A percentile compares a stretch with the other conserved stretches of the same genome.
These are phyloP conservation scores for Hortaea werneckii DNA, from an alignment of 2,329 filamentous ascomycete species.

Conservation along the genomic window DNA sequence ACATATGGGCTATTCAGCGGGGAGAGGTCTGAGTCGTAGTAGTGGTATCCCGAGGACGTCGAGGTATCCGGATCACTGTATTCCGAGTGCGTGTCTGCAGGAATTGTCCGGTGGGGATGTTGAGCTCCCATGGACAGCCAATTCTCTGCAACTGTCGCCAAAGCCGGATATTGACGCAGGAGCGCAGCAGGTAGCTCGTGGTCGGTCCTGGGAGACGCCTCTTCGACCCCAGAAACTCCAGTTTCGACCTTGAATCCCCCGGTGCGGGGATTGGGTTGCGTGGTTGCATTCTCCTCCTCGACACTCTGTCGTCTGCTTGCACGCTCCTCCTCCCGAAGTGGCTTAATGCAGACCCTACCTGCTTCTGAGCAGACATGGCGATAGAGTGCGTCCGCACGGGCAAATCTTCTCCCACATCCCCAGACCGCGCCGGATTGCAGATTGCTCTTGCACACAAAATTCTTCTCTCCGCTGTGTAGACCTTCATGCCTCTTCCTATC, in stretches of 20 bases:
- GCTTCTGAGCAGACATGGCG: constrained; percentile 82
- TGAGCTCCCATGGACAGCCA: no score
- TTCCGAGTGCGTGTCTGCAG: no score
- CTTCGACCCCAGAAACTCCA: no score
- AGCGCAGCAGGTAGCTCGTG: constrained; percentile 74
- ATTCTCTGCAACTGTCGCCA: no score
- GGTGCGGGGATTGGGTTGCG: constrained; percentile 33
- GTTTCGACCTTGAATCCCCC: no score
- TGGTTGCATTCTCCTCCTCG: constrained; percentile 48
- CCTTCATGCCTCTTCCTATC: constrained; percentile 96
- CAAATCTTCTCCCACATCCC: constrained; percentile 89
- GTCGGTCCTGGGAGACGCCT: constrained; percentile 37
- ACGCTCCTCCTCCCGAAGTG: constrained; percentile 90
- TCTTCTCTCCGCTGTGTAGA: constrained; percentile 93
- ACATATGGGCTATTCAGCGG: no score
- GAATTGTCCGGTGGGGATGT: no score
- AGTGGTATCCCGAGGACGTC: no score
- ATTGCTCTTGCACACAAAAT: constrained; percentile 91
- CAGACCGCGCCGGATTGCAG: constrained; percentile 74
- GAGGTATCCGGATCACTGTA: no score
- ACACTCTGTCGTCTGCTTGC: constrained; percentile 65
- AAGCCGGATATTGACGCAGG: constrained; percentile 83
- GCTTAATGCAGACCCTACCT: constrained; percentile 90
- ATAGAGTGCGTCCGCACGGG: constrained; percentile 86
- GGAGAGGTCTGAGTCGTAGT: no score